Conservation (phyloP, 2,329 filamentous ascomycete species). For the Phyllosticta citrichinensis region DNA sequence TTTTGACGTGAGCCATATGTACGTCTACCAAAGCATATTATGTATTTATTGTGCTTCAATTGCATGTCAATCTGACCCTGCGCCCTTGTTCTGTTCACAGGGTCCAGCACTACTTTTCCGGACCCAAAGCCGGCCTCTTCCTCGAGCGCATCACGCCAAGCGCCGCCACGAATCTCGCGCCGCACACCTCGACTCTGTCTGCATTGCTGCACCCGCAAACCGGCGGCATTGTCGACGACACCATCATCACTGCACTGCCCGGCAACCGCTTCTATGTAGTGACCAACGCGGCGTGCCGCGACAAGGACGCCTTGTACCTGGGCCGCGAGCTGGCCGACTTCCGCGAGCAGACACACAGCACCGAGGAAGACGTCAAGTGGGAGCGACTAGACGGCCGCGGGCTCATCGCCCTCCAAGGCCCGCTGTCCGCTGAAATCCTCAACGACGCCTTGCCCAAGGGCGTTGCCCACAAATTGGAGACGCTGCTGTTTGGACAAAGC, state of each 20-base stretch:
- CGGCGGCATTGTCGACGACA: slow-evolving; percentile 92
- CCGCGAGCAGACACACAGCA: slow-evolving; percentile 41
- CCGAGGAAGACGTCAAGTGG: slow-evolving; percentile 48
- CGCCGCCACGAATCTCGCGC: slow-evolving; percentile 52
- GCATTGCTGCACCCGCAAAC: slow-evolving; percentile 58
- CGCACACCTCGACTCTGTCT: slow-evolving; percentile 71
- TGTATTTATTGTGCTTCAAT: slow-evolving; percentile 1
- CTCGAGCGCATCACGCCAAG: slow-evolving; percentile 78
- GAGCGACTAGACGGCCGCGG: slow-evolving; percentile 62
- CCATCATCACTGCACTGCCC: slow-evolving; percentile 73
- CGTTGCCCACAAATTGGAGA: slow-evolving; percentile 43
- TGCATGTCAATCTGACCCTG: not conserved
- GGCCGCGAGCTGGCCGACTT: slow-evolving; percentile 56
- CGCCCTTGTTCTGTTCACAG: slow-evolving; percentile 21
- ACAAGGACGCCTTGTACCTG: slow-evolving; percentile 78
- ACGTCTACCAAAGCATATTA: slow-evolving; percentile 23
- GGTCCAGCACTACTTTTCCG: slow-evolving; percentile 74
- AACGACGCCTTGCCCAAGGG: slow-evolving; percentile 47
- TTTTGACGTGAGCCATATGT: slow-evolving; percentile 97
- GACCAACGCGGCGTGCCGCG: slow-evolving; percentile 84
- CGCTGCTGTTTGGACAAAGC: slow-evolving; percentile 74
- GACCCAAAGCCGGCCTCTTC: slow-evolving; percentile 69
- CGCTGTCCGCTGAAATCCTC: slow-evolving; percentile 61
- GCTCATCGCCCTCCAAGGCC: slow-evolving; percentile 83
- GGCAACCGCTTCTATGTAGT: slow-evolving; percentile 76